A percentile compares a stretch with the other conserved stretches of the same genome.
Conservation (phyloP, 2,329 filamentous ascomycete species). For the Fusarium oligoseptatum region DNA sequence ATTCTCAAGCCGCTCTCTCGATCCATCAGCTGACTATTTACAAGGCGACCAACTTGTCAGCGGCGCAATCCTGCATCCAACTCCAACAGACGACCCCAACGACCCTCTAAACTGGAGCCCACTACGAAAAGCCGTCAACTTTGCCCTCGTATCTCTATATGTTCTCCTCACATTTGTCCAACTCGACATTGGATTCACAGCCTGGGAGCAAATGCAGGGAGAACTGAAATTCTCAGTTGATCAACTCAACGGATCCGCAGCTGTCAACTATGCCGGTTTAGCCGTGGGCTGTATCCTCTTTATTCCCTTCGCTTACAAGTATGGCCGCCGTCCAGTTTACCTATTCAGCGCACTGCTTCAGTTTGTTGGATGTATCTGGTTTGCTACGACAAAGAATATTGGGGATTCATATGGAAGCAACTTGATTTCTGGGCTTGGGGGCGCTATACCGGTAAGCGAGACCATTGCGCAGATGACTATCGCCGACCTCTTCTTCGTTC, state of each 20-base stretch:
- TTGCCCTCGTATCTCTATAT: background rate
- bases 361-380: slow-evolving; percentile 39
- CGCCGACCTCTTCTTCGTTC: slow-evolving; percentile 48
- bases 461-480: slow-evolving; percentile 53
- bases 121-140: background rate
- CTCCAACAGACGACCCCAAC: background rate
- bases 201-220: slow-evolving; percentile 18
- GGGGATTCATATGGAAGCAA: slow-evolving; percentile 41
- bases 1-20: background rate
- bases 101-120: background rate
- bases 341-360: slow-evolving; percentile 39
- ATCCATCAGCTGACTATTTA: background rate
- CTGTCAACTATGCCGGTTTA: slow-evolving; percentile 43
- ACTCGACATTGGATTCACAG: background rate
- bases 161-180: background rate
- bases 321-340: slow-evolving; percentile 48
- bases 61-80: background rate
- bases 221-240: slow-evolving; percentile 28
- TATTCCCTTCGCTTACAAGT: slow-evolving; percentile 48
- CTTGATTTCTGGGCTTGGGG: slow-evolving; percentile 49
- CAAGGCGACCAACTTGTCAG: background rate
- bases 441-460: slow-evolving; percentile 54
- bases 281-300: slow-evolving; percentile 49
- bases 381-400: slow-evolving; percentile 33
- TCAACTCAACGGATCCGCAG: slow-evolving; percentile 41